Base-by-base conservation (phyloP, 148 eudicot genomes). In the Dysphania ambrosioides region DNA sequence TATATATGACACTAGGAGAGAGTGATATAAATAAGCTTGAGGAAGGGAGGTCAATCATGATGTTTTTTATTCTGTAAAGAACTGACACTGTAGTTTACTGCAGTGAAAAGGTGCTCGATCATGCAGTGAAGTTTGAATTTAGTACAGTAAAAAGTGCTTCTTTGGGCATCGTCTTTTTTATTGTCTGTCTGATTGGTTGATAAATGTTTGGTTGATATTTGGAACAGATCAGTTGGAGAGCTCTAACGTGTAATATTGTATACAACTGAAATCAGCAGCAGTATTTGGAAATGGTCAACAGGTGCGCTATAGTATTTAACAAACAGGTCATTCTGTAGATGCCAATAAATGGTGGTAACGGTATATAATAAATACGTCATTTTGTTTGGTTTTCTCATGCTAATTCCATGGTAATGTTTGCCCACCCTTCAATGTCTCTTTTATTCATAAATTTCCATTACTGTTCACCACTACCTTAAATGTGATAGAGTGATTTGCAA, bases 271-370 rank as follows among this genome's bases (percentile, higher is more conserved):
- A 67, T 57, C 56, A 41, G 66, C 62, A 74, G 62, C 79, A 80
- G 41, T 75, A 76, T 85, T 68, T 74, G 90, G 91, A 86, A 91
- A 93, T 89, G 97, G 85, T 79, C 77, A 77, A 82, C 76, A 89
- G 92, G 98, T 91, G 68, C 40, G 70, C 71, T 61, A 57, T 35
- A 34, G 62, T 76, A 57, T 60, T 60, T 73, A 6, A 55, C 44
- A 21, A 47, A 47, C 16, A 12, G 53, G 16, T 12, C 53, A 13
- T 47, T 15, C 16, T 18, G 53, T 47, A 15, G 6, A 47, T 47
- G 53, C 53, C 16, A 16, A 16, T 47, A 47, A 47, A 16, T 12
- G 53, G 16, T 15, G 53, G 53, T 47, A 47, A 47, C 5, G 21
- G 53, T 13, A 47, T 47, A 12, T 18, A 47, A 47, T n/a, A n/a